A percentile compares a stretch with the other conserved stretches of the same genome.
phyloP scores from a whole-genome alignment of 352 stramenopile genomes.

The Albugo candida region DNA sequence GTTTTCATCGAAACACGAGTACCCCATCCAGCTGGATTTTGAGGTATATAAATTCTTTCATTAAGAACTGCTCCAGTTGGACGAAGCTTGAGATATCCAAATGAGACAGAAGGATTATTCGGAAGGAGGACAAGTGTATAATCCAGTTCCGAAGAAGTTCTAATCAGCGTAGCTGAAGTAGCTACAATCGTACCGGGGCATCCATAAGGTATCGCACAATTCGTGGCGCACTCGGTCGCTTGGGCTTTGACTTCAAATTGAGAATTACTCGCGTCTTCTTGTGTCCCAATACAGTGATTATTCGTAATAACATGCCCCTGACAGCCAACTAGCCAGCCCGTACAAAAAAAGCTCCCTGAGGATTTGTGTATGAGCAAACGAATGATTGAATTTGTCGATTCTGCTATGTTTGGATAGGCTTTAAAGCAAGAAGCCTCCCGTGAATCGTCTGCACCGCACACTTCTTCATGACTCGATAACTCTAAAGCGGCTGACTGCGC shows the following conservation, averaged over 20 bases:
- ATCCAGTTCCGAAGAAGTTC: slow-evolving; percentile 18
- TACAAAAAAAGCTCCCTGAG: slow-evolving; percentile 35
- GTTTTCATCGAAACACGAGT: slow-evolving; percentile 47
- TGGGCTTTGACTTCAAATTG: slow-evolving; percentile 52
- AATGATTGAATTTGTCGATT: slow-evolving; percentile 18
- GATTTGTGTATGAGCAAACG: slow-evolving; percentile 47
- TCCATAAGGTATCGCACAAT: slow-evolving; percentile 15
- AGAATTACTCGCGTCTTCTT: slow-evolving; percentile 25
- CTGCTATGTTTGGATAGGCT: slow-evolving; percentile 10
- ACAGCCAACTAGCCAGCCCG: slow-evolving; percentile 49
- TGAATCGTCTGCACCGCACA: slow-evolving; percentile 45
- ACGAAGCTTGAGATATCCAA: slow-evolving; percentile 37
- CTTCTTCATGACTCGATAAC: slow-evolving; percentile 14
- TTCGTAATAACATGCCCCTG: slow-evolving; percentile 65
- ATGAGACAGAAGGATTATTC: slow-evolving; percentile 20
- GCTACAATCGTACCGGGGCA: slow-evolving; percentile 20
- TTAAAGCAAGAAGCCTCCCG: slow-evolving; percentile 34
- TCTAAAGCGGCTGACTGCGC: slow-evolving; percentile 10
- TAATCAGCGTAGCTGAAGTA: slow-evolving; percentile 18
- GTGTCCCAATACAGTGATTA: slow-evolving; percentile 47
- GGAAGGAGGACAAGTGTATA: slow-evolving; percentile 52
- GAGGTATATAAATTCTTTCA: slow-evolving; percentile 38
- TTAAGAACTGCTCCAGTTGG: slow-evolving; percentile 18
- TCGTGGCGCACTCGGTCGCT: slow-evolving; percentile 12
- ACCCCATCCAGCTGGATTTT: slow-evolving; percentile 40